A percentile compares a stretch with the other conserved stretches of the same genome.
Evolutionary conservation across 2,329 filamentous ascomycete genomes (phyloP).

Genomic region (Dendryphion nanum): DNA sequence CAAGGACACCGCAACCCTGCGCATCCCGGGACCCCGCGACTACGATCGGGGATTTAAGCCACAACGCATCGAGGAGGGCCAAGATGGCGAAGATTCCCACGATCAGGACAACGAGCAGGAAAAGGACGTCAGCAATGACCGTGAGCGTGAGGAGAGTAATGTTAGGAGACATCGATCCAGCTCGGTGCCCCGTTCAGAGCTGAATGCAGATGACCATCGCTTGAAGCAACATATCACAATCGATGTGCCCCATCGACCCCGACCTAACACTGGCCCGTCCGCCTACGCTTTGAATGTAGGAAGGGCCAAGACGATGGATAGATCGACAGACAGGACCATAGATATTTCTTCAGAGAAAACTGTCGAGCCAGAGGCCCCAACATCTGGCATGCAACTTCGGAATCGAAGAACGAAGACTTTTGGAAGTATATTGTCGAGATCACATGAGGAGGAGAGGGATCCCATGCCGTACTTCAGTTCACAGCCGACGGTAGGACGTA

Average conservation of each 20-base stretch:
- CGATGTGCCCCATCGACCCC: constrained; percentile 55
- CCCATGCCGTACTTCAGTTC: constrained; percentile 89
- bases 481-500: constrained; percentile 87
- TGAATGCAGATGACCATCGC: constrained; percentile 40
- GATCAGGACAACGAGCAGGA: constrained; percentile 24
- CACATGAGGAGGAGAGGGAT: constrained; percentile 50
- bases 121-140: constrained; percentile 22
- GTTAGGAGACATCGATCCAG: constrained; percentile 18
- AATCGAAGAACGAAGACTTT: constrained; percentile 51
- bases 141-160: constrained; percentile 13
- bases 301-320: constrained; percentile 10
- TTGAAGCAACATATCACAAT: constrained; percentile 62
- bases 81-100: no score
- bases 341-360: no score
- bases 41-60: constrained; percentile 80
- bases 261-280: constrained; percentile 32
- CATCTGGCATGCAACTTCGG: constrained; percentile 18
- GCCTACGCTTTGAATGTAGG: constrained; percentile 16
- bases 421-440: constrained; percentile 57
- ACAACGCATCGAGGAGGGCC: constrained; percentile 53
- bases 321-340: no score
- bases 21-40: constrained; percentile 89
- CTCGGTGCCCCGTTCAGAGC: constrained; percentile 25
- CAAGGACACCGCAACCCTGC: constrained; percentile 70
- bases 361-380: constrained; percentile 13